phyloP scores from a whole-genome alignment of 2,329 filamentous ascomycete species.

The Coniochaeta ligniaria region DNA sequence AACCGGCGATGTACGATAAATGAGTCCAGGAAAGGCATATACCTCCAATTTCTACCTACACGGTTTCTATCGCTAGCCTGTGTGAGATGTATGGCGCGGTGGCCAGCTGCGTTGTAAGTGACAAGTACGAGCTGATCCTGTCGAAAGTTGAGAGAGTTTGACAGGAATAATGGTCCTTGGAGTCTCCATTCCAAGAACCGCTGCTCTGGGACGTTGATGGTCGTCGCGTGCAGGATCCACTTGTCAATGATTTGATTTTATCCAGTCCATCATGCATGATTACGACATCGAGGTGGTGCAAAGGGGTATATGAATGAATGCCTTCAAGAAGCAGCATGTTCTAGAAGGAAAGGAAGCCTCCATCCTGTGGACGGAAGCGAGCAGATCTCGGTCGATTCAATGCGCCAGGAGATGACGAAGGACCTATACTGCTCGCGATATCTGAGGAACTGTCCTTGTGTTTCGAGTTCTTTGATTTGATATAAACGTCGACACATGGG shows the following conservation, averaged over 20 bases:
- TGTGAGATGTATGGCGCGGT: background rate
- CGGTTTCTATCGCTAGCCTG: background rate
- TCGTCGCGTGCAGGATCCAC: background rate
- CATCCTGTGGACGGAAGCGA: too few species aligned
- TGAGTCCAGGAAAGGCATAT: constrained; percentile 1
- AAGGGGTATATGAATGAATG: too few species aligned
- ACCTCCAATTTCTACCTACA: background rate
- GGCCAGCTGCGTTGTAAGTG: background rate
- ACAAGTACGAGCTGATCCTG: background rate
- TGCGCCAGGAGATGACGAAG: too few species aligned
- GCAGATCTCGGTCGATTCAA: too few species aligned
- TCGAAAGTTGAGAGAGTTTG: background rate
- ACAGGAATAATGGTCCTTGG: background rate
- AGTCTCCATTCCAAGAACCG: background rate
- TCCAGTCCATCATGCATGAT: background rate
- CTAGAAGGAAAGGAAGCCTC: too few species aligned
- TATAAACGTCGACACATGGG: too few species aligned
- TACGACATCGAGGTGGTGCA: too few species aligned
- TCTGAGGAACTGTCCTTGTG: too few species aligned
- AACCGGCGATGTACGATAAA: constrained; percentile 3
- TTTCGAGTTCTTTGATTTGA: too few species aligned
- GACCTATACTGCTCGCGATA: too few species aligned
- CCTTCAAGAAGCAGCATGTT: too few species aligned
- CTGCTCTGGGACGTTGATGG: background rate
- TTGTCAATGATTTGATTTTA: background rate